Evolutionary conservation across 495 filamentous ascomycete species (phyloP).

Genomic region (Penicillium egyptiacum): DNA sequence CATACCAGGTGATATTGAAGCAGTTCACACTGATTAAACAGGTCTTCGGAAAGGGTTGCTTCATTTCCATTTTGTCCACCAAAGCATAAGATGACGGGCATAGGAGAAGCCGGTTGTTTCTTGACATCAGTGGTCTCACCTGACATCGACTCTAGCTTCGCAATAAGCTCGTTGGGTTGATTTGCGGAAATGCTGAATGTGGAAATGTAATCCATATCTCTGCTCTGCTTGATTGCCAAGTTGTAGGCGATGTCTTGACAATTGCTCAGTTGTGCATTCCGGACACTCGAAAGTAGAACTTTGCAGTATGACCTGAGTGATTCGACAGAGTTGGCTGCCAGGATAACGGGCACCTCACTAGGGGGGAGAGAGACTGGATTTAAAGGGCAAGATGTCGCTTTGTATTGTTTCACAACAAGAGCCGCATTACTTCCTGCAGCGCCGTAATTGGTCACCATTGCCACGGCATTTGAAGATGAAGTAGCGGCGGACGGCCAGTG

Average conservation of each 20-base stretch:
- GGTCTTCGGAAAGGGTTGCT: slow-evolving; percentile 21
- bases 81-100: slow-evolving; percentile 33
- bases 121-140: background rate
- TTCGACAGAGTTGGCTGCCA: background rate
- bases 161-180: background rate
- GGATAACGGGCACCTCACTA: background rate
- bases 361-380: background rate
- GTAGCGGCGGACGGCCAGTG: background rate
- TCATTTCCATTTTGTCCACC: slow-evolving; percentile 31
- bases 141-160: background rate
- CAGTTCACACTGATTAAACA: slow-evolving; percentile 31
- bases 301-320: background rate
- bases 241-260: background rate
- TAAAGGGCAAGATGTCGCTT: background rate
- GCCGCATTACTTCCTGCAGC: slow-evolving; percentile 37
- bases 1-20: slow-evolving; percentile 30
- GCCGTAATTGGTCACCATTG: slow-evolving; percentile 38
- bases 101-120: background rate
- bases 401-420: slow-evolving; percentile 18
- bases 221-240: slow-evolving; percentile 2
- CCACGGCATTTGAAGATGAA: slow-evolving; percentile 28
- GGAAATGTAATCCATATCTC: background rate
- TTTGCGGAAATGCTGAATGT: background rate
- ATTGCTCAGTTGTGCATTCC: background rate
- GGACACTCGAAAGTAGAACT: background rate